Evolutionary conservation across 768 basidiomycete species (phyloP).

Genomic region (Leccinum ochraceum): DNA sequence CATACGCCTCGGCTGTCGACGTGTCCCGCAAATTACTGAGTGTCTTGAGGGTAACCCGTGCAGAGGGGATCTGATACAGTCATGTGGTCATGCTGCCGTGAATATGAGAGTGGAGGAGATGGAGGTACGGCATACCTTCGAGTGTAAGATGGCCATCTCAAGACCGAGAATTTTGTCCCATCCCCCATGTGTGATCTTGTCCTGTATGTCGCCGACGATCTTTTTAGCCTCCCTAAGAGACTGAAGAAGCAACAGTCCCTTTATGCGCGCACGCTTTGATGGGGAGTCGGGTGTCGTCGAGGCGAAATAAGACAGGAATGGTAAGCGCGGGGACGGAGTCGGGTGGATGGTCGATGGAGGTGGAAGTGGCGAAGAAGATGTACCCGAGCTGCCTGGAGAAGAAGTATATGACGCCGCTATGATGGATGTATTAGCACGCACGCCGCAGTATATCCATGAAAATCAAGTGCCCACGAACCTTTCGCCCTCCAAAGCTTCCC

Average conservation of each 20-base stretch:
- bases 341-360: slow-evolving; percentile 3
- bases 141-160: slow-evolving; percentile 79
- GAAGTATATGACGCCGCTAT: slow-evolving; percentile 57
- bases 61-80: slow-evolving; percentile 9
- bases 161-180: slow-evolving; percentile 57
- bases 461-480: slow-evolving; percentile 38
- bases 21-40: slow-evolving; percentile 73
- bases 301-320: slow-evolving; percentile 66
- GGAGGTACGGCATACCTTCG: slow-evolving; percentile 52
- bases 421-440: background rate
- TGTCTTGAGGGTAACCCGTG: slow-evolving; percentile 53
- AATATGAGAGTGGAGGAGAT: background rate
- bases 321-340: slow-evolving; percentile 6
- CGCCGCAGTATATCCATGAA: background rate
- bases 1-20: slow-evolving; percentile 83
- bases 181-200: slow-evolving; percentile 15
- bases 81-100: background rate
- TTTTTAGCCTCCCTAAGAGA: slow-evolving; percentile 21
- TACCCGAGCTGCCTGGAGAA: slow-evolving; percentile 14
- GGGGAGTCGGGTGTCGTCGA: slow-evolving; percentile 82
- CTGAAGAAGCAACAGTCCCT: slow-evolving; percentile 77
- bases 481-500: slow-evolving; percentile 73
- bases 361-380: slow-evolving; percentile 6
- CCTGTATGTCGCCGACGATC: slow-evolving; percentile 21
- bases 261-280: slow-evolving; percentile 71